These are phyloP conservation scores for Sanguinoderma infundibulare DNA, from an alignment of 1,284 basidiomycete species.

Conservation along the genomic window DNA sequence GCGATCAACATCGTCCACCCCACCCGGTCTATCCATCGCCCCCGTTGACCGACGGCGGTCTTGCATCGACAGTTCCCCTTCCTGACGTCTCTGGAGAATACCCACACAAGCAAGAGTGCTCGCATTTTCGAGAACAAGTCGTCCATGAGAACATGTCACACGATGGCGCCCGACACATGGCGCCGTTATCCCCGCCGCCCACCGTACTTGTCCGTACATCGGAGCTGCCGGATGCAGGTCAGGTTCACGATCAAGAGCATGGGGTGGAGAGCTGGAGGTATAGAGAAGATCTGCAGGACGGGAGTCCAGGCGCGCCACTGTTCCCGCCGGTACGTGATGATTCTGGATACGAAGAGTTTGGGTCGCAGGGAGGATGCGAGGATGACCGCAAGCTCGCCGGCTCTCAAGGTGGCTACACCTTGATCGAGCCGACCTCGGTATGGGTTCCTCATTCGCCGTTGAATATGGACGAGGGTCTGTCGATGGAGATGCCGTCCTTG, in stretches of 20 bases:
- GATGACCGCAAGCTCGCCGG: conserved; percentile 8
- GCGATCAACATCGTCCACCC: conserved; percentile 13
- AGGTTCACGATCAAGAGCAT: conserved; percentile 6
- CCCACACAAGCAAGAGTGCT: conserved; percentile 4
- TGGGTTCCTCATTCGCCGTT: conserved; percentile 27
- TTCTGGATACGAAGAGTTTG: conserved; percentile 29
- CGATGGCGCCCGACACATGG: conserved; percentile 22
- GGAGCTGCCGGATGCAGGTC: conserved; percentile 20
- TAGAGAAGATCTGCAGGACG: conserved; percentile 15
- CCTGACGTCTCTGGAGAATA: conserved; percentile 19
- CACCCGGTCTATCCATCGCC: conserved; percentile 29
- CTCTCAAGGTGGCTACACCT: conserved; percentile 7
- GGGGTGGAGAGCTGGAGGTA: conserved; percentile 23
- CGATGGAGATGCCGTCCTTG: conserved; percentile 9
- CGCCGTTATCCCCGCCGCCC: conserved; percentile 31
- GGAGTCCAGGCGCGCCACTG: conserved; percentile 10
- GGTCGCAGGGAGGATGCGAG: conserved; percentile 14
- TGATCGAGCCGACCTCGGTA: conserved; percentile 29
- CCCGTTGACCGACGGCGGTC: conserved; percentile 29
- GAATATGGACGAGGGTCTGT: conserved; percentile 21
- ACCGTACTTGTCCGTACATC: conserved; percentile 21
- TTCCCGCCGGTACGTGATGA: conserved; percentile 28
- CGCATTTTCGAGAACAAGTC: conserved; percentile 11
- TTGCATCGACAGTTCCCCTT: conserved; percentile 29
- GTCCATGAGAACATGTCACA: conserved; percentile 25